Evolutionary conservation across 2,329 filamentous ascomycete species (phyloP), one percentile per base, ranked within the genome.

Genomic region (Penicillium nordicum): DNA sequence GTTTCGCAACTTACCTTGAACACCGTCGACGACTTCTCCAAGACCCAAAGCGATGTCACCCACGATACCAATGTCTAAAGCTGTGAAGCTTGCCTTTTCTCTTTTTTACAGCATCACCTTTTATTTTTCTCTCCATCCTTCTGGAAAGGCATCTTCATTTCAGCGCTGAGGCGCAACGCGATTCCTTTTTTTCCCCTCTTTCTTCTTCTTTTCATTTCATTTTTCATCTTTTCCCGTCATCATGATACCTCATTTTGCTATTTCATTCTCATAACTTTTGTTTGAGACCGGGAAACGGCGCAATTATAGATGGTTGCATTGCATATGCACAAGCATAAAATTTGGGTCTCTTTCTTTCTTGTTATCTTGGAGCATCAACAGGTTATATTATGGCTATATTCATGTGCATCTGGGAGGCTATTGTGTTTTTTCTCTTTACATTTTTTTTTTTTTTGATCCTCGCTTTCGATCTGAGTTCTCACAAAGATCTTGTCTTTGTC

Each of bases 231-330:
- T 36, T 50, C 48, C 27, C 54, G 53, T 59, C 56, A 47, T 57
- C 57, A 64, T 57, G 60, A 67, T 67, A 67, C 58, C 60, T 61
- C 44, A 59, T 53, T 59, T 52, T 53, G 45, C 27, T 60, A 53
- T 58, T 57, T 50, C 57, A 46, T 46, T 44, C 42, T 63, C 48
- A 50, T 52, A 36, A 41, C 50, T 58, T 52, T 57, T 41, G 54
- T 55, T 29, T 46, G 63, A 67, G 59, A 63, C 47, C 57, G 49
- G 68, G 61, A 50, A 50, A 58, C 57, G 70, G 70, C 69, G 70
- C 69, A 70, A 63, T 63, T 68, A 72, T 72, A 72, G 69, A 72
- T 67, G 67, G 67, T 68, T 70, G 69, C 68, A 72, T 72, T 69
- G 64, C 64, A 62, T 64, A 59, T 56, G 53, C 48, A 66, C 66